Conservation (phyloP, 2,329 filamentous ascomycete genomes). For the Arthrobotrys megalospora region DNA sequence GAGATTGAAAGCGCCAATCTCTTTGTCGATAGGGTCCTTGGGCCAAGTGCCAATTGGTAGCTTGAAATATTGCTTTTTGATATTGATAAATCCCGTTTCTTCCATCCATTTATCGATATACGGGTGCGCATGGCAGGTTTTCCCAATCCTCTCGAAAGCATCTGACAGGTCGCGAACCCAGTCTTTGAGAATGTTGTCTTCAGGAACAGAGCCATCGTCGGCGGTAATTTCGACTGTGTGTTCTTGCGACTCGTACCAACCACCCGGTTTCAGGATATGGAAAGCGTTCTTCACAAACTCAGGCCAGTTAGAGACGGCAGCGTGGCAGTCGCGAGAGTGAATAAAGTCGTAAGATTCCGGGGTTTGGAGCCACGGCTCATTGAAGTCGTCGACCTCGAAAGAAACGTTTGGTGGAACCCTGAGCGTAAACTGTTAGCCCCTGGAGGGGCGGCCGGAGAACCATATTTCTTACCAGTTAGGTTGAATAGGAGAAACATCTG, state of each 20-base stretch:
- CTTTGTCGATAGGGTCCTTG: constrained; percentile 70
- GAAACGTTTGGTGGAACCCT: constrained; percentile 62
- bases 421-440: neutral
- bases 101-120: constrained; percentile 64
- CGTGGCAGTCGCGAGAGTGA: constrained; percentile 70
- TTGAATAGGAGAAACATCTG: constrained; percentile 66
- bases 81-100: constrained; percentile 65
- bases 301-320: constrained; percentile 74
- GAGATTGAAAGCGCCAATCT: constrained; percentile 68
- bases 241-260: constrained; percentile 67
- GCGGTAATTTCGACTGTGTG: constrained; percentile 61
- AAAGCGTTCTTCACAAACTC: constrained; percentile 72
- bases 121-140: constrained; percentile 62
- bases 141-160: constrained; percentile 45
- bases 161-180: constrained; percentile 36
- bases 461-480: constrained; percentile 62
- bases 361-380: constrained; percentile 61
- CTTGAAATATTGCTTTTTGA: constrained; percentile 64
- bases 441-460: neutral
- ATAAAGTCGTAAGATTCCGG: constrained; percentile 63
- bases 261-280: constrained; percentile 70
- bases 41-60: constrained; percentile 66
- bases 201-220: constrained; percentile 59
- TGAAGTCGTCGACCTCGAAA: constrained; percentile 64
- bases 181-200: constrained; percentile 50